These are phyloP conservation scores for Torrubiella hemipterigena DNA, from an alignment of 2,329 filamentous ascomycete genomes.

Conservation along the genomic window DNA sequence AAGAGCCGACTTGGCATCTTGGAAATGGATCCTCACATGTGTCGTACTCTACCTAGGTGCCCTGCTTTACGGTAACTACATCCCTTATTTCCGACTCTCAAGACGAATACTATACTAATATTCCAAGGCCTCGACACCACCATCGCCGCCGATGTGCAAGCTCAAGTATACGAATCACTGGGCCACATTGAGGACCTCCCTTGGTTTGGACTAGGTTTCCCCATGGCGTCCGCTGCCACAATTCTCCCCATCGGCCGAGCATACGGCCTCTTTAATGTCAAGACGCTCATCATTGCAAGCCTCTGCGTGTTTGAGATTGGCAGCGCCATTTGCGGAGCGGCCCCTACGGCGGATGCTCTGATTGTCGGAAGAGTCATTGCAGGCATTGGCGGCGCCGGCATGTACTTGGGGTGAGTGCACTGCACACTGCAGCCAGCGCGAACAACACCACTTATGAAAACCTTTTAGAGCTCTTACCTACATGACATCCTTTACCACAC, in stretches of 20 bases:
- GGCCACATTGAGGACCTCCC: slow-evolving; percentile 21
- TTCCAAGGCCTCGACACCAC: slow-evolving; percentile 34
- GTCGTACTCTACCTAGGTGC: no score
- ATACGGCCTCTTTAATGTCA: slow-evolving; percentile 25
- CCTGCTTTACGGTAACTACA: no score
- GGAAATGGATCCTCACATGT: not conserved
- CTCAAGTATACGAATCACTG: no score
- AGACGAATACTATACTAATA: no score
- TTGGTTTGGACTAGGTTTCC: slow-evolving; percentile 11
- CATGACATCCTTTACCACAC: slow-evolving; percentile 5
- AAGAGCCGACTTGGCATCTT: not conserved
- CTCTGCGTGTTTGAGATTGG: slow-evolving; percentile 16
- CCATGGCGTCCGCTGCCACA: slow-evolving; percentile 8
- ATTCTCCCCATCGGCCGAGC: slow-evolving; percentile 10
- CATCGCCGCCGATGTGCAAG: slow-evolving; percentile 29
- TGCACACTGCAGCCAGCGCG: slow-evolving; percentile 13
- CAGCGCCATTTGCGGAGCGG: slow-evolving; percentile 27
- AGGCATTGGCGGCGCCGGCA: slow-evolving; percentile 22
- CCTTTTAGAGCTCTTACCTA: slow-evolving; percentile 4
- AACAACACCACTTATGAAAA: slow-evolving; percentile 12
- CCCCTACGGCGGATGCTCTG: slow-evolving; percentile 28
- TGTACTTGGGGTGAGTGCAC: slow-evolving; percentile 11
- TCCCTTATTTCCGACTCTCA: no score
- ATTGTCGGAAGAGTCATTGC: slow-evolving; percentile 30
- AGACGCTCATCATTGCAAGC: slow-evolving; percentile 21